Evolutionary conservation across 768 basidiomycete species (phyloP), one percentile per base, ranked within the genome.

Genomic region (Boletales sp.): DNA sequence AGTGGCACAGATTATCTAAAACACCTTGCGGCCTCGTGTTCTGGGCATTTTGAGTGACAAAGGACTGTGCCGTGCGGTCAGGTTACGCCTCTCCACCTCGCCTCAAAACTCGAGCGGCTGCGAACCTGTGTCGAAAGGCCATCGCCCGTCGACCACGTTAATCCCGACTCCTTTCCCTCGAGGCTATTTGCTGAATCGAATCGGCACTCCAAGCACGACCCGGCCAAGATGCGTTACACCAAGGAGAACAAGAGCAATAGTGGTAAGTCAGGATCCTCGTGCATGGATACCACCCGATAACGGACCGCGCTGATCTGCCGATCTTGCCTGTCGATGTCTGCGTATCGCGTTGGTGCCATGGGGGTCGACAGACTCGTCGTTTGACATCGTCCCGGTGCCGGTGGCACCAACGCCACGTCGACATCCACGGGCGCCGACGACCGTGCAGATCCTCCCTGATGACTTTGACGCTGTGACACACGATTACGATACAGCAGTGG

Each of bases 391-490:
- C 29, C 51, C 58, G 5, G 51, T 59, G 6, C 58, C 53, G 15
- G 43, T 30, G n/a, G 49, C 31, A 19, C 46, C 45, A 15, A 49
- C 31, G 17, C 46, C 45, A 15, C 58, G 57, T 17, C 61, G 65
- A 32, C 65, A 31, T 8, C 66, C 66, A 1, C 65, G 62, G 8
- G 60, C 67, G 13, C 66, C 67, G 17, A 69, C 66, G 8, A 67
- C 66, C 14, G 43, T 69, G n/a, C 67, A 67, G 39, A 55, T 65
- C 34, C 45, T 67, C 15, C 49, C 62, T 2, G 67, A 67, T 35
- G 61, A 67, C 46, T 67, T 67, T 46, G 65, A 67, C 2, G 65
- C 67, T 10, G 43, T 57, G 7, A 67, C 66, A 13, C 56, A 57
- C 5, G 67, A 67, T 44, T 61, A 61, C 40, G 58, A 54, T 15